Conservation (phyloP, 345 rosid genomes). For the Microthlaspi erraticum region DNA sequence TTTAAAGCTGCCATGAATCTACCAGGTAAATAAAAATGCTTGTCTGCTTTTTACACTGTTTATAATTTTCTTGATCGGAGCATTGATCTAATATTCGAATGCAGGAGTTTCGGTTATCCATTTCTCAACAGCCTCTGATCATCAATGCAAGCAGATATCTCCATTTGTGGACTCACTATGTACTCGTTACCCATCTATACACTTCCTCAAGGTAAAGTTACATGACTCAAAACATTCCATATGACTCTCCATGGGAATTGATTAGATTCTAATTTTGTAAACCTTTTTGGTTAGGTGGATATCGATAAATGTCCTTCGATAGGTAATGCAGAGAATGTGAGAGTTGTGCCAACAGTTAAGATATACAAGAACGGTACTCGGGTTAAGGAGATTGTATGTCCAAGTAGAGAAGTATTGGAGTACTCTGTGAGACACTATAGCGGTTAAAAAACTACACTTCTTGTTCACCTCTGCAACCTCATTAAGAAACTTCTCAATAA, state of each 20-base stretch:
- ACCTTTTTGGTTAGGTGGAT: constrained; percentile 38
- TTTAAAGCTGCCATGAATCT: constrained; percentile 78
- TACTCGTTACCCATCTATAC: constrained; percentile 81
- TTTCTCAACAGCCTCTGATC: constrained; percentile 49
- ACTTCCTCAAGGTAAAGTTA: constrained; percentile 77
- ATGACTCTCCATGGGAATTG: background rate
- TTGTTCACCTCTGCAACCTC: background rate
- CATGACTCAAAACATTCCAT: constrained; percentile 3
- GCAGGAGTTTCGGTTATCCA: constrained; percentile 63
- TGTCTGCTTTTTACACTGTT: constrained; percentile 15
- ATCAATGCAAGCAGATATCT: constrained; percentile 89
- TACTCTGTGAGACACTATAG: constrained; percentile 80
- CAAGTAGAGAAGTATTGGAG: constrained; percentile 46
- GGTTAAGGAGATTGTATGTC: constrained; percentile 46
- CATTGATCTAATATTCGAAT: background rate
- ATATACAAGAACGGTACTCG: constrained; percentile 45
- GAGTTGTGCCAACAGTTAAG: constrained; percentile 44
- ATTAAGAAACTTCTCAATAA: constrained; percentile 22
- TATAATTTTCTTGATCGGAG: constrained; percentile 10
- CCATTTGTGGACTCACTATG: constrained; percentile 77
- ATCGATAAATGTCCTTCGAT: constrained; percentile 45
- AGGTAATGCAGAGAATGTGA: constrained; percentile 44
- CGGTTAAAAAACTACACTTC: constrained; percentile 47
- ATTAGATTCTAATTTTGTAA: constrained; percentile 1
- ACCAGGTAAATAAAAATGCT: constrained; percentile 55